Conservation (phyloP, 306 rosid genomes). For the Acacia confusa region DNA sequence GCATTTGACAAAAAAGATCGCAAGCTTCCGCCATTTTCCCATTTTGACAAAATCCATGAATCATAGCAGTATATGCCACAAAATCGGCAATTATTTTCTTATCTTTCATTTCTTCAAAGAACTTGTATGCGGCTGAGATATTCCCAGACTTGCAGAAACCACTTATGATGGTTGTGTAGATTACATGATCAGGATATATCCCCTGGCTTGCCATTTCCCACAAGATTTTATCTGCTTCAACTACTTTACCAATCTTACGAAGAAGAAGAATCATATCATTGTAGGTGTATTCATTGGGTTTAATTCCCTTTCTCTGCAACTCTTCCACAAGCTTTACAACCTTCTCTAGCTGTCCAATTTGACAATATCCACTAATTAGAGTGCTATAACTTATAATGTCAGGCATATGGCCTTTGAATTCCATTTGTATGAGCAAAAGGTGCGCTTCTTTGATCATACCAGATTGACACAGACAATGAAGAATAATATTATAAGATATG, state of each 20-base stretch:
- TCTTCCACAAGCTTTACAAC: slow-evolving; percentile 71
- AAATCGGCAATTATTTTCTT: slow-evolving; percentile 66
- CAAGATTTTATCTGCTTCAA: slow-evolving; percentile 59
- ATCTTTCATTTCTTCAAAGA: slow-evolving; percentile 64
- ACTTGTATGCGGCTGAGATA: slow-evolving; percentile 48
- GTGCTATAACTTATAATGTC: slow-evolving; percentile 85
- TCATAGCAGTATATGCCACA: slow-evolving; percentile 65
- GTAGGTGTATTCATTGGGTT: slow-evolving; percentile 62
- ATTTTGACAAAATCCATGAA: slow-evolving; percentile 66
- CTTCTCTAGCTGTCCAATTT: slow-evolving; percentile 52
- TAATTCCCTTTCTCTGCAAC: slow-evolving; percentile 60
- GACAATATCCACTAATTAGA: slow-evolving; percentile 68
- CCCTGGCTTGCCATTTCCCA: slow-evolving; percentile 58
- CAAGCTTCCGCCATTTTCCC: slow-evolving; percentile 71
- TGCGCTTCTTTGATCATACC: slow-evolving; percentile 79
- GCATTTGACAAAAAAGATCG: slow-evolving; percentile 58
- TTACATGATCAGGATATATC: slow-evolving; percentile 68
- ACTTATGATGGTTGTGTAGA: slow-evolving; percentile 73
- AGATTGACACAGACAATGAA: slow-evolving; percentile 59
- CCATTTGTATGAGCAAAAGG: slow-evolving; percentile 71
- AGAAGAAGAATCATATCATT: slow-evolving; percentile 63
- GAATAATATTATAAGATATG: slow-evolving; percentile 62
- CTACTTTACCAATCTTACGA: slow-evolving; percentile 55
- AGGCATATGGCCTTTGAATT: slow-evolving; percentile 54
- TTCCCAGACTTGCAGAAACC: slow-evolving; percentile 71